Evolutionary conservation across 2,329 filamentous ascomycete genomes (phyloP).

Genomic region (Trichoderma gracile): DNA sequence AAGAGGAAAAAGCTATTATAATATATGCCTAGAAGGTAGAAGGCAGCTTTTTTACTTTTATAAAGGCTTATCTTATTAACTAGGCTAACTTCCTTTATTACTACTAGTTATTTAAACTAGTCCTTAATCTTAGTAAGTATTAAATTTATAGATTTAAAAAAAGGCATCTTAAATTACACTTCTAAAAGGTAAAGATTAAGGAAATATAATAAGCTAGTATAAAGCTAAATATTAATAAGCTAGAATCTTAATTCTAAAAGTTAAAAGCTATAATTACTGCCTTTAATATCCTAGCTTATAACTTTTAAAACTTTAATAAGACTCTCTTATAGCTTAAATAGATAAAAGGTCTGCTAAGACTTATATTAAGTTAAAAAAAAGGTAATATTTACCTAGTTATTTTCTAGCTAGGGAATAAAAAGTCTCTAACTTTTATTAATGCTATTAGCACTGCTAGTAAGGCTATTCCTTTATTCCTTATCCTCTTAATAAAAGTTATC

Average conservation of each 20-base stretch:
- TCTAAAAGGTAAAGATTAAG: too few species aligned
- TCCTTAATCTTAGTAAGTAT: too few species aligned
- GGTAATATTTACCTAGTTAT: background rate
- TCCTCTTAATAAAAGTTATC: background rate
- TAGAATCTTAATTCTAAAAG: background rate
- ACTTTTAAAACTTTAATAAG: conserved; percentile 10
- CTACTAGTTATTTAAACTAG: too few species aligned
- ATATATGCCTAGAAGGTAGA: too few species aligned
- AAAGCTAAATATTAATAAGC: background rate
- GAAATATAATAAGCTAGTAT: too few species aligned
- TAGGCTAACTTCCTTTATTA: too few species aligned
- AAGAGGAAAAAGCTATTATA: too few species aligned
- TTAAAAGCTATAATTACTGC: conserved; percentile 13
- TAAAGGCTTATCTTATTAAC: too few species aligned
- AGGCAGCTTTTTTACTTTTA: too few species aligned
- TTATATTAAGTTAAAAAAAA: background rate
- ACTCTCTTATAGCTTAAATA: background rate
- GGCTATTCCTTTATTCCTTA: background rate
- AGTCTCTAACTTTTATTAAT: background rate
- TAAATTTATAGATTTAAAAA: too few species aligned
- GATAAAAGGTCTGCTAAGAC: background rate
- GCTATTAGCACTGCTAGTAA: background rate
- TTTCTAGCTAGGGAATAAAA: background rate
- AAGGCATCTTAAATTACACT: too few species aligned
- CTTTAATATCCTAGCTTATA: background rate